Evolutionary conservation across 305 asterid genomes (phyloP).

Genomic region (Rubia balearica): DNA sequence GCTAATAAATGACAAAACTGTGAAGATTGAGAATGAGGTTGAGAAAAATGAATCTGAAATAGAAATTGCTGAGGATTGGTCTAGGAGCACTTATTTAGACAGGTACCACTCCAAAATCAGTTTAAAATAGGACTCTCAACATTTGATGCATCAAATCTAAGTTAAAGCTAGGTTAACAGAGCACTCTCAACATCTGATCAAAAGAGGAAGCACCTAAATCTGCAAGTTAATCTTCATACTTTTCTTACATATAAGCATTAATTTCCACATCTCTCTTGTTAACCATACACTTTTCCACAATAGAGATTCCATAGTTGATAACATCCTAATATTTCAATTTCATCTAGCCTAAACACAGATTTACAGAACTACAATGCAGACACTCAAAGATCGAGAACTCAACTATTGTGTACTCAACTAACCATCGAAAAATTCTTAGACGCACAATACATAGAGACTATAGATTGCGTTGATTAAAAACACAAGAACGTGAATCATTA

Average conservation of each 20-base stretch:
- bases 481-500: background rate
- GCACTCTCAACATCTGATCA: background rate
- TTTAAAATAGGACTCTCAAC: no score
- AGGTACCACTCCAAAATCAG: no score
- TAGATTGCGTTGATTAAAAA: background rate
- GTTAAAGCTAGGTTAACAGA: background rate
- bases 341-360: background rate
- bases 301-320: background rate
- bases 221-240: background rate
- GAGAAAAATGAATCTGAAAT: conserved; percentile 48
- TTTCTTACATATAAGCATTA: background rate
- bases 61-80: conserved; percentile 41
- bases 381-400: background rate
- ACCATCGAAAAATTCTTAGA: background rate
- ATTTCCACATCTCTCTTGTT: background rate
- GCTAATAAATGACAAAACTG: conserved; percentile 39
- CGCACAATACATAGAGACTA: background rate
- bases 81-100: no score
- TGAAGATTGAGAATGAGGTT: conserved; percentile 36
- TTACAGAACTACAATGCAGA: background rate
- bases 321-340: background rate
- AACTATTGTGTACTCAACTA: background rate
- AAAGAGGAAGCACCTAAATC: no score
- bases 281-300: background rate
- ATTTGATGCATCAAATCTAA: no score